Conservation (phyloP, 2,329 filamentous ascomycete genomes). For the Sphaceloma murrayae region DNA sequence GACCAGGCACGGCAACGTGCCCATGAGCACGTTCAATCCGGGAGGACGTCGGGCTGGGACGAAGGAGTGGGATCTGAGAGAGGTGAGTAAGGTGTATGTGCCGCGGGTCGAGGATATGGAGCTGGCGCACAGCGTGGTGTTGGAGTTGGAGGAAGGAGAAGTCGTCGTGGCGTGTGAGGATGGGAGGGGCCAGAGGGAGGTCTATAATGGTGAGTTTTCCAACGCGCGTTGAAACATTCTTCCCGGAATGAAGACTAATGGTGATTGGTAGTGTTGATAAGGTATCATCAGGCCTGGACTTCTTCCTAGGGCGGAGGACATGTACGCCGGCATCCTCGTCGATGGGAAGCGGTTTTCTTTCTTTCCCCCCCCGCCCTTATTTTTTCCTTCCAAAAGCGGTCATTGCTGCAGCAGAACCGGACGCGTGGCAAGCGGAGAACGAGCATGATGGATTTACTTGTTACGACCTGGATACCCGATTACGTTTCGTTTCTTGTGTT, state of each 20-base stretch:
- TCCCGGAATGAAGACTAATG: no score
- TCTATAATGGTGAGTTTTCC: conserved; percentile 15
- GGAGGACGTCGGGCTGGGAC: not conserved
- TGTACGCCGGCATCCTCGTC: no score
- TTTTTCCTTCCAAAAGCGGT: no score
- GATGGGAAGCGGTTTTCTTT: no score
- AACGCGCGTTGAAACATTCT: no score
- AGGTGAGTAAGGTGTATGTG: conserved; percentile 4
- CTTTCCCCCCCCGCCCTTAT: no score
- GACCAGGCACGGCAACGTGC: conserved; percentile 7
- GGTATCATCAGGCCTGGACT: conserved; percentile 11
- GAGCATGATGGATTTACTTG: no score
- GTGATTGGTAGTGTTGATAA: conserved; percentile 1
- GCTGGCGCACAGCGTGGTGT: conserved; percentile 10
- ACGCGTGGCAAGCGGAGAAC: no score
- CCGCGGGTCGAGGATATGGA: conserved; percentile 14
- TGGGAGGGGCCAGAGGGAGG: conserved; percentile 11
- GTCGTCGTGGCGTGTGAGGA: conserved; percentile 14
- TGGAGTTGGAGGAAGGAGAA: conserved; percentile 12
- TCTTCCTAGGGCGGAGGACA: not conserved
- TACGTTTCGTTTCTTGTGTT: no score
- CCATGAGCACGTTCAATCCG: conserved; percentile 5
- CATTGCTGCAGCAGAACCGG: no score
- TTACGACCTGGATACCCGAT: no score
- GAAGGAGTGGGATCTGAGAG: conserved; percentile 8